Evolutionary conservation across 805 yeast species (phyloP).

Genomic region (Millerago galiae): DNA sequence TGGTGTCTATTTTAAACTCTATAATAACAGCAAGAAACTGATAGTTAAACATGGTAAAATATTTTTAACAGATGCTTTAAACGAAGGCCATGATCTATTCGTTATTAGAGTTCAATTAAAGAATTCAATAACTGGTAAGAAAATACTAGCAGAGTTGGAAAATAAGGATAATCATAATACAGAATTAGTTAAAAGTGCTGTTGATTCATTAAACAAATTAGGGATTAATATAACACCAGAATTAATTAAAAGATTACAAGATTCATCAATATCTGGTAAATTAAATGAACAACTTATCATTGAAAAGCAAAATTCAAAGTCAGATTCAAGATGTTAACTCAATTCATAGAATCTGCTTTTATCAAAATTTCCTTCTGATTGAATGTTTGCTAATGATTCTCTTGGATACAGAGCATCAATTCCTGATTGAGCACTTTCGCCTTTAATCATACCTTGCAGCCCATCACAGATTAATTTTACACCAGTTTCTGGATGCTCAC

Average conservation of each 20-base stretch:
- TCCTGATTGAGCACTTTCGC: neutral
- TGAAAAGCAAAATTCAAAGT: constrained; percentile 22
- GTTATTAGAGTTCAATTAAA: constrained; percentile 14
- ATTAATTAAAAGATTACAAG: constrained; percentile 10
- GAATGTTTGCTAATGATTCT: neutral
- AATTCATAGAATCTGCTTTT: constrained; percentile 38
- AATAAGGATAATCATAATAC: constrained; percentile 5
- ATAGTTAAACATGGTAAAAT: neutral
- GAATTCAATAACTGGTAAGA: constrained; percentile 13
- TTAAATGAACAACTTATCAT: constrained; percentile 32
- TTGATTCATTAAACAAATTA: constrained; percentile 16
- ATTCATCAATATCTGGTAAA: constrained; percentile 23
- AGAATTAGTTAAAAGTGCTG: constrained; percentile 16
- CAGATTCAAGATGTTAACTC: constrained; percentile 24
- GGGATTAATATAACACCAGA: constrained; percentile 17
- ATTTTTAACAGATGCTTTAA: neutral
- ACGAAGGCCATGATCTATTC: constrained; percentile 5
- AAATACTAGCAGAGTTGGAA: constrained; percentile 7
- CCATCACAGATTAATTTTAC: constrained; percentile 61
- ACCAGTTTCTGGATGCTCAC: constrained; percentile 58
- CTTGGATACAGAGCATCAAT: constrained; percentile 4
- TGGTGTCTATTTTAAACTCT: constrained; percentile 6
- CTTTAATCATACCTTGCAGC: constrained; percentile 23
- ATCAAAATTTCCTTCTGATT: constrained; percentile 21
- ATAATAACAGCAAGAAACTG: constrained; percentile 11